Conservation (phyloP, 495 filamentous ascomycete species). For the Penicillium malachiteum region DNA sequence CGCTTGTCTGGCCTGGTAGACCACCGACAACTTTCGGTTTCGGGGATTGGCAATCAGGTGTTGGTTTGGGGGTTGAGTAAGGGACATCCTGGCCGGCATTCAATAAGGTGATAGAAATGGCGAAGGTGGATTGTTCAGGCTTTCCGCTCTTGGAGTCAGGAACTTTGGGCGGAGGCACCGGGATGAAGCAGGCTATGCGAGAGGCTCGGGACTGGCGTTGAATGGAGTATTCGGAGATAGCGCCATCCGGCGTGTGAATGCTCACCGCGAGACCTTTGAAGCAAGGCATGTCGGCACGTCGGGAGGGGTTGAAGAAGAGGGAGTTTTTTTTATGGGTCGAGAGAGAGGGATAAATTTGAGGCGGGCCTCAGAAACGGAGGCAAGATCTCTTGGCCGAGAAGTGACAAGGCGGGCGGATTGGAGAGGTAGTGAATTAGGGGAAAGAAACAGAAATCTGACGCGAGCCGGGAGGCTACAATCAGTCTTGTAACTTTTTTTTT, state of each 20-base stretch:
- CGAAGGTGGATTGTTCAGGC: conserved; percentile 90
- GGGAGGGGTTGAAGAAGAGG: conserved; percentile 3
- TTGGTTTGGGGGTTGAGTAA: conserved; percentile 80
- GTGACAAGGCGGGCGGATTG: background rate
- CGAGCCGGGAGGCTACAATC: background rate
- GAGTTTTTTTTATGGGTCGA: background rate
- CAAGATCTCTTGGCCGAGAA: conserved; percentile 8
- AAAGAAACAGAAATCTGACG: conserved; percentile 3
- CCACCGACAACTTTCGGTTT: conserved; percentile 75
- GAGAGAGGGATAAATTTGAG: background rate
- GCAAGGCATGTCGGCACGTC: conserved; percentile 72
- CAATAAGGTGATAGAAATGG: conserved; percentile 92
- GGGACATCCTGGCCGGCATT: conserved; percentile 85
- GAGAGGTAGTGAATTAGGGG: background rate
- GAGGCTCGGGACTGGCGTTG: conserved; percentile 88
- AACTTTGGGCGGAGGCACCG: conserved; percentile 83
- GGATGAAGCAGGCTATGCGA: conserved; percentile 95
- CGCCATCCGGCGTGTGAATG: conserved; percentile 87
- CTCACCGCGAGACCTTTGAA: conserved; percentile 97
- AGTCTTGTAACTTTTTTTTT: conserved; percentile 17
- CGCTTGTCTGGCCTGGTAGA: conserved; percentile 55
- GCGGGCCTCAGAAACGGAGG: conserved; percentile 4
- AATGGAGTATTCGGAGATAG: conserved; percentile 87
- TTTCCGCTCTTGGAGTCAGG: conserved; percentile 62
- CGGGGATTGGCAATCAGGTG: conserved; percentile 68